Conservation (phyloP, 192 early-diverging fungal species). For the Spizellomyces sp. region DNA sequence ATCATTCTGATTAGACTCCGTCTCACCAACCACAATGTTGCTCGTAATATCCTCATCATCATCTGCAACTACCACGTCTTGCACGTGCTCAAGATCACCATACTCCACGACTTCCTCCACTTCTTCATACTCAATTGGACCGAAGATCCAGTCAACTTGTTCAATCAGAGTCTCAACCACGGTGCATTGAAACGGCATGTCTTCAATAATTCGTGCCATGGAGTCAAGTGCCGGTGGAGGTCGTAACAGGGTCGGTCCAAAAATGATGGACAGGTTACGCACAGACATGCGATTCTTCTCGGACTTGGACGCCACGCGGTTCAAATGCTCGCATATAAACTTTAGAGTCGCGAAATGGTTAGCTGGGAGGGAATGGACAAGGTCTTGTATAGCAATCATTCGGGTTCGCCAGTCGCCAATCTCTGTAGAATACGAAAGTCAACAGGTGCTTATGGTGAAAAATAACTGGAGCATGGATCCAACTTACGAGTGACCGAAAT, state of each 20-base stretch:
- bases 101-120: constrained; percentile 32
- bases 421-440: constrained; percentile 20
- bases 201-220: constrained; percentile 31
- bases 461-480: not conserved
- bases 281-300: constrained; percentile 85
- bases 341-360: constrained; percentile 50
- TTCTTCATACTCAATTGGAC: constrained; percentile 60
- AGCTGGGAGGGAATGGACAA: constrained; percentile 52
- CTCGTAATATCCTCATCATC: not conserved
- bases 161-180: constrained; percentile 55
- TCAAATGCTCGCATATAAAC: constrained; percentile 53
- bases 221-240: constrained; percentile 40
- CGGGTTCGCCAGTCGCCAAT: constrained; percentile 50
- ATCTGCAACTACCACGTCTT: not conserved
- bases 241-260: constrained; percentile 81
- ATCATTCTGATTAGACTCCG: not conserved
- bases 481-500: constrained; percentile 51
- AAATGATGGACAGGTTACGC: constrained; percentile 92
- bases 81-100: not conserved
- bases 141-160: constrained; percentile 59
- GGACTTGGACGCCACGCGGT: constrained; percentile 59
- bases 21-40: constrained; percentile 5
- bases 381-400: constrained; percentile 58
- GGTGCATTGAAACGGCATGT: constrained; percentile 47
- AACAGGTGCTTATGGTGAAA: not conserved